phyloP scores from a whole-genome alignment of 805 yeast genomes.

The Metschnikowia sp. region DNA sequence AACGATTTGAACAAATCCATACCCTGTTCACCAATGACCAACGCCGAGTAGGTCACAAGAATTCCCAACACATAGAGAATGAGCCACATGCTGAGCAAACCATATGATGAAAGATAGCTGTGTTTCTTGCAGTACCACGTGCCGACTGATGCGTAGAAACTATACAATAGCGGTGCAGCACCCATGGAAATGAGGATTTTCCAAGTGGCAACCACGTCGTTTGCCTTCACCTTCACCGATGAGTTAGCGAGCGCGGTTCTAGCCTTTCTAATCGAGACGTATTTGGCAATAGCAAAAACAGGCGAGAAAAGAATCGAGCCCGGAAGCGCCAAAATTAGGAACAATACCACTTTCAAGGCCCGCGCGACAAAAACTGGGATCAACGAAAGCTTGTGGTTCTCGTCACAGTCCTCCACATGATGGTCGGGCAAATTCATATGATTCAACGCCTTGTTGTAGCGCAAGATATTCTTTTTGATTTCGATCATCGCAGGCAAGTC shows the following conservation, averaged over 20 bases:
- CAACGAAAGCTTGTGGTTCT: slow-evolving; percentile 48
- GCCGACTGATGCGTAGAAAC: slow-evolving; percentile 69
- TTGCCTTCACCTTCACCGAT: slow-evolving; percentile 85
- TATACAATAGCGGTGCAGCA: slow-evolving; percentile 81
- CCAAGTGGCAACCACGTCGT: slow-evolving; percentile 97
- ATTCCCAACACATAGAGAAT: slow-evolving; percentile 59
- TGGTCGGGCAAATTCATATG: slow-evolving; percentile 55
- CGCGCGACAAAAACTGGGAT: slow-evolving; percentile 55
- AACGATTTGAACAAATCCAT: slow-evolving; percentile 82
- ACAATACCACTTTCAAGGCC: slow-evolving; percentile 49
- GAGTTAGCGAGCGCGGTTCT: slow-evolving; percentile 78
- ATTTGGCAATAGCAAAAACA: slow-evolving; percentile 74
- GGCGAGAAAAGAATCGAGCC: slow-evolving; percentile 89
- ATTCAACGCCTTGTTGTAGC: slow-evolving; percentile 60
- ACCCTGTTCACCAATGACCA: slow-evolving; percentile 90
- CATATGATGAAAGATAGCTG: slow-evolving; percentile 14
- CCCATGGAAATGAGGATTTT: slow-evolving; percentile 87
- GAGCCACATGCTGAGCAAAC: slow-evolving; percentile 41
- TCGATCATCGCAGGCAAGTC: slow-evolving; percentile 64
- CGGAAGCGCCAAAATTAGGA: slow-evolving; percentile 71
- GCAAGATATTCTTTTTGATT: slow-evolving; percentile 59
- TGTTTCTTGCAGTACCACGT: slow-evolving; percentile 25
- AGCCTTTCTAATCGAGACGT: slow-evolving; percentile 70
- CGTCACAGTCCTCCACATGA: slow-evolving; percentile 53
- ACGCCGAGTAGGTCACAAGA: slow-evolving; percentile 81